Evolutionary conservation across 1,284 basidiomycete genomes (phyloP), one percentile per base, ranked within the genome.

Genomic region (Psilocybe mexicana): DNA sequence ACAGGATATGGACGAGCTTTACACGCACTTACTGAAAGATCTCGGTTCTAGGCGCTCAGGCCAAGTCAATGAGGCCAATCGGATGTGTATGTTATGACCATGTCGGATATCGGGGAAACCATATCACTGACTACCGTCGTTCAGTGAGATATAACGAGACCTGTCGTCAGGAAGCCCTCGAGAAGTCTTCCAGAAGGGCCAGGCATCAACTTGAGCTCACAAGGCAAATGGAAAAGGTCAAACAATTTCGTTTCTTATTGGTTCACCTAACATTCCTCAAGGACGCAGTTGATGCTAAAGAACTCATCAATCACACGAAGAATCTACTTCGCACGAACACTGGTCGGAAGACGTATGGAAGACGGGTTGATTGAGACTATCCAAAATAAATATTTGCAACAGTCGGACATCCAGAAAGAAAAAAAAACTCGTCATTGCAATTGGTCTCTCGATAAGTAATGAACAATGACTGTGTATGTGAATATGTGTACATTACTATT

Each of bases 141-240:
- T n/a, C 38, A 76, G 74, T 74, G 23, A 66, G 69, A 56, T 58
- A 52, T 14, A 66, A 66, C 28, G 59, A 61, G 8, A 53, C 54
- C 33, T 59, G 60, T 44, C 70, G 73, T 10, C 62, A 69, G 52
- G 57, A 59, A 2, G 69, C 70, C 8, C 55, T 72, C 8, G 63
- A 60, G 23, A 59, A 66, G 8, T 69, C 70, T 58, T 71, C 69
- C 14, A 71, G 63, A 52, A 63, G 63, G n/a, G 70, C 73, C 7
- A 66, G 70, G 55, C 50, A 56, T 7, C 68, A 69, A 45, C 66
- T 75, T n/a, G 72, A 74, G 57, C 61, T 73, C 46, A 62, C 67
- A 24, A 69, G 65, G 54, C 64, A 69, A 51, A 65, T 65, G 14
- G 74, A 74, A 64, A 71, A 71, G 65, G 74, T 74, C 8, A 33